Conservation (phyloP, 768 basidiomycete genomes). For the Saitozyma sp. region DNA sequence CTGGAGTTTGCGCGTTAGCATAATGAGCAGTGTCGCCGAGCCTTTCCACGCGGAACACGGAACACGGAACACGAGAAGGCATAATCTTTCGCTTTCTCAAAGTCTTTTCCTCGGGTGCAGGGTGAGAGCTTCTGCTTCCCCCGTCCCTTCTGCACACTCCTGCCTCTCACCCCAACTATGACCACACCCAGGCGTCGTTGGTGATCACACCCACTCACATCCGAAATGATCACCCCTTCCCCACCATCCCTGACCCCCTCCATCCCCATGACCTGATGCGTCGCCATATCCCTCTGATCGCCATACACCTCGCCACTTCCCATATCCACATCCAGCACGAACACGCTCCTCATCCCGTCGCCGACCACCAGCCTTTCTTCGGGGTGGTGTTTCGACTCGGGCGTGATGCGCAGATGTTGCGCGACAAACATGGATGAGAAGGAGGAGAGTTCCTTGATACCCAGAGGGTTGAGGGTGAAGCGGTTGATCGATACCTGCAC, state of each 20-base stretch:
- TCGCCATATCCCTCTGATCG: conserved; percentile 46
- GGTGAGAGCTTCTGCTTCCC: too few relatives aligned
- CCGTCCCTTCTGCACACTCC: too few relatives aligned
- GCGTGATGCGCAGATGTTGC: conserved; percentile 34
- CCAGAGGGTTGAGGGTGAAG: conserved; percentile 17
- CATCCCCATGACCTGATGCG: conserved; percentile 45
- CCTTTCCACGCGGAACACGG: background rate
- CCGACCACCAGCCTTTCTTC: conserved; percentile 45
- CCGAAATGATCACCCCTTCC: conserved; percentile 41
- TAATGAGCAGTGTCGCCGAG: background rate
- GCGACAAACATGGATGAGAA: conserved; percentile 47
- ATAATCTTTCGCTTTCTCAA: too few relatives aligned
- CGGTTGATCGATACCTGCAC: conserved; percentile 28
- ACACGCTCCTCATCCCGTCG: conserved; percentile 50
- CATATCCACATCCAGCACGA: conserved; percentile 36
- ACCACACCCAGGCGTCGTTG: background rate
- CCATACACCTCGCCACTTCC: conserved; percentile 31
- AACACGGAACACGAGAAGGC: background rate
- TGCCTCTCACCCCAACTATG: too few relatives aligned
- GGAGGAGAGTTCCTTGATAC: conserved; percentile 22
- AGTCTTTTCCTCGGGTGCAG: too few relatives aligned
- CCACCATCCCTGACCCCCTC: conserved; percentile 40
- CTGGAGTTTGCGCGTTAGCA: conserved; percentile 12
- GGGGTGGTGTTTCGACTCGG: conserved; percentile 9
- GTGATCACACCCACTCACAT: conserved; percentile 36